Evolutionary conservation across 2,329 filamentous ascomycete species (phyloP).

Genomic region (Capronia americana): DNA sequence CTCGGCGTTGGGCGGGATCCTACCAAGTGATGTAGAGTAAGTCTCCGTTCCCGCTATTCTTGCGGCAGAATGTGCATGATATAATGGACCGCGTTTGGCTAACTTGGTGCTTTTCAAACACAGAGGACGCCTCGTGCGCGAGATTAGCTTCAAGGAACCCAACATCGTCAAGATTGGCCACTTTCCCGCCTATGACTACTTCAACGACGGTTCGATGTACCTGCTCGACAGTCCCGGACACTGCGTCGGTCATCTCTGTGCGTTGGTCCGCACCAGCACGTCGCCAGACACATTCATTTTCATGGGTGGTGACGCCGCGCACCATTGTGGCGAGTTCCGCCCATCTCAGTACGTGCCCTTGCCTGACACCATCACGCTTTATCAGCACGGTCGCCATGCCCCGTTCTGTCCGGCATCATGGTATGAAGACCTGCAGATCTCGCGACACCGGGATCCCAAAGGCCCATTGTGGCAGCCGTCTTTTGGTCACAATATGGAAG

Average conservation of each 20-base stretch:
- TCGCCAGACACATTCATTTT: constrained; percentile 50
- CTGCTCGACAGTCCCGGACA: constrained; percentile 56
- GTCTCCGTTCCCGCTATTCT: constrained; percentile 40
- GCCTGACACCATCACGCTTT: constrained; percentile 41
- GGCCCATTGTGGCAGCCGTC: constrained; percentile 38
- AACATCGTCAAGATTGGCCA: constrained; percentile 41
- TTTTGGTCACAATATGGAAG: constrained; percentile 41
- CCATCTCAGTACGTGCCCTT: constrained; percentile 47
- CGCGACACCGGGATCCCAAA: constrained; percentile 24
- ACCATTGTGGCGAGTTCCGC: constrained; percentile 49
- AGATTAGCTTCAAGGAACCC: constrained; percentile 34
- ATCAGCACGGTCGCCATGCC: background rate
- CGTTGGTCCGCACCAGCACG: constrained; percentile 51
- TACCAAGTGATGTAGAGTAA: constrained; percentile 38
- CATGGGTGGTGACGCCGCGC: constrained; percentile 55
- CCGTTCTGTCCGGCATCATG: constrained; percentile 23
- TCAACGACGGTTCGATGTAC: constrained; percentile 49
- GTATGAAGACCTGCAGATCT: constrained; percentile 25
- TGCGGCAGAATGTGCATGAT: too few species aligned
- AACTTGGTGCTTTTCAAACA: too few species aligned
- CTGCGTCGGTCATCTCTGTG: constrained; percentile 57
- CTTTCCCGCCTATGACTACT: constrained; percentile 51
- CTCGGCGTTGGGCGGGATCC: constrained; percentile 20
- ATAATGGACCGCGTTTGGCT: too few species aligned
- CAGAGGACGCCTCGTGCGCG: constrained; percentile 38